These are phyloP conservation scores for Candida qinlingensis DNA, from an alignment of 805 yeast species.

Conservation along the genomic window DNA sequence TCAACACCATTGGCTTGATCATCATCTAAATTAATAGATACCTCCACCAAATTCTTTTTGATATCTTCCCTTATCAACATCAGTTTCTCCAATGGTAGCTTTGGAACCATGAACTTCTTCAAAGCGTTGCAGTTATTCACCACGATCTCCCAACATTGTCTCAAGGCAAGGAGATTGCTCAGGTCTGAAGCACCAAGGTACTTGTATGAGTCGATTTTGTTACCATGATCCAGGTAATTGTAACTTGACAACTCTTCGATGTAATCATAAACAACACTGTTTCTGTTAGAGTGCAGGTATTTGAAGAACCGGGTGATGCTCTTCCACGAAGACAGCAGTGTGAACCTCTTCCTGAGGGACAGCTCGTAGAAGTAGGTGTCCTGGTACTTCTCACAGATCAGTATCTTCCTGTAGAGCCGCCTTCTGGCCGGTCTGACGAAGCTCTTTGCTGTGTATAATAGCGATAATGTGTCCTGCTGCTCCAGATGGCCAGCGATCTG, in stretches of 20 bases:
- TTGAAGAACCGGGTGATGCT: slow-evolving; percentile 15
- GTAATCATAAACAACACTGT: slow-evolving; percentile 7
- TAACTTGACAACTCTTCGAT: slow-evolving; percentile 19
- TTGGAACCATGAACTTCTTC: slow-evolving; percentile 14
- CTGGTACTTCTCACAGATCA: slow-evolving; percentile 22
- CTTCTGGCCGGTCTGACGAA: slow-evolving; percentile 13
- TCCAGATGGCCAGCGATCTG: slow-evolving; percentile 10
- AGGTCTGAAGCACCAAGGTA: slow-evolving; percentile 11
- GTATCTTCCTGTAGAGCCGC: slow-evolving; percentile 18
- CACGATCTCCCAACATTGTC: slow-evolving; percentile 21
- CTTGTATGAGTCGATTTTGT: slow-evolving; percentile 14
- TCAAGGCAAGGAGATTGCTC: slow-evolving; percentile 11
- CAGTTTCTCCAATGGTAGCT: slow-evolving; percentile 16
- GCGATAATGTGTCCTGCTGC: slow-evolving; percentile 16
- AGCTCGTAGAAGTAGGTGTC: slow-evolving; percentile 17
- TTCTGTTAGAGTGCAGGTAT: slow-evolving; percentile 5
- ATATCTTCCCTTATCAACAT: slow-evolving; percentile 2
- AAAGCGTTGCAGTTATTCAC: slow-evolving; percentile 12
- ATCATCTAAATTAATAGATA: slow-evolving; percentile 12
- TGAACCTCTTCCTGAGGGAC: slow-evolving; percentile 5
- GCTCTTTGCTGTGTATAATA: slow-evolving; percentile 10
- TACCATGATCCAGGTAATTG: slow-evolving; percentile 19
- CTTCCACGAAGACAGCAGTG: slow-evolving; percentile 18
- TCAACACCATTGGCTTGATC: slow-evolving; percentile 2
- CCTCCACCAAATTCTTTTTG: slow-evolving; percentile 1